A percentile compares a stretch with the other conserved stretches of the same genome.
These are phyloP conservation scores for Acrocalymma vagum DNA, from an alignment of 2,329 filamentous ascomycete species.

Conservation along the genomic window DNA sequence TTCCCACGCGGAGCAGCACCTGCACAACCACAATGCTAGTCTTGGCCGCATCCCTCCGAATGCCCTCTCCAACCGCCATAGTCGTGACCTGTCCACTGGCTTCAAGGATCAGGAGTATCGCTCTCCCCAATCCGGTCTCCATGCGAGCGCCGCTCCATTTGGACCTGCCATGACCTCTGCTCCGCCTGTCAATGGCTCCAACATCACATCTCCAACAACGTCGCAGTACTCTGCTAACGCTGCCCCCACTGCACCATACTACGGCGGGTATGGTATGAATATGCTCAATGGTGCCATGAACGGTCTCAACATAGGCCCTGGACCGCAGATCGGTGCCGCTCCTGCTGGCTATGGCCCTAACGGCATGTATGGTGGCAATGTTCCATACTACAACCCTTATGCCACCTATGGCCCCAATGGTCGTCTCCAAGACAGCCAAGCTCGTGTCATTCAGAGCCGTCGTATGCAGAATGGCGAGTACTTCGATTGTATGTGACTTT, in stretches of 20 bases:
- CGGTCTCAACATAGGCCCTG: conserved; percentile 58
- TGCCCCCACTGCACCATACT: conserved; percentile 45
- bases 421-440: conserved; percentile 76
- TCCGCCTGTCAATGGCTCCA: conserved; percentile 27
- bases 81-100: conserved; percentile 70
- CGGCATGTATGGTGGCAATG: conserved; percentile 30
- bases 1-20: conserved; percentile 66
- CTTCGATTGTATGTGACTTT: conserved; percentile 42
- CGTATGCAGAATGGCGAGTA: conserved; percentile 78
- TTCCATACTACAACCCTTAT: conserved; percentile 38
- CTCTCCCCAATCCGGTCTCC: conserved; percentile 75
- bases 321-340: conserved; percentile 51
- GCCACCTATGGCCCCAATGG: conserved; percentile 48
- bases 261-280: conserved; percentile 65
- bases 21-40: conserved; percentile 80
- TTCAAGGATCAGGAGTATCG: conserved; percentile 60
- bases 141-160: conserved; percentile 82
- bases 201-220: conserved; percentile 38
- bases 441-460: conserved; percentile 77
- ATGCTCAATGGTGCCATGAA: conserved; percentile 75
- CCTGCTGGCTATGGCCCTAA: conserved; percentile 29
- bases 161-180: conserved; percentile 66
- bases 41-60: conserved; percentile 80
- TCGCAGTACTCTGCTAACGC: conserved; percentile 41
- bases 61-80: conserved; percentile 72